A percentile compares a stretch with the other conserved stretches of the same genome.
These are phyloP conservation scores for Steccherinum ochraceum DNA, from an alignment of 768 basidiomycete species.

Conservation along the genomic window DNA sequence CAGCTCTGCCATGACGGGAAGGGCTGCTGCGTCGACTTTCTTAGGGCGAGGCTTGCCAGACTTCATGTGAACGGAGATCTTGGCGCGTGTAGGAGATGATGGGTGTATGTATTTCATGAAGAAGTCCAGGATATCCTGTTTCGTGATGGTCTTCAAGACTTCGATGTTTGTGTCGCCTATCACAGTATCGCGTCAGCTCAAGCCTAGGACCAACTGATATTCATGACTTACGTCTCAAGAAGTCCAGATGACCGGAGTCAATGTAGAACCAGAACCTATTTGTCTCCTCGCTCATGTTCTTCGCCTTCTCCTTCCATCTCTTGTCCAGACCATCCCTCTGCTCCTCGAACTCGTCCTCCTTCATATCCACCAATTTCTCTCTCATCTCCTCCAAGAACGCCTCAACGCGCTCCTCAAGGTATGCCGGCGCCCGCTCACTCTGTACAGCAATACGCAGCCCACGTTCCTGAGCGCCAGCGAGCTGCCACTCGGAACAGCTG, in stretches of 20 bases:
- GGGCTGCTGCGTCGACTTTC: slow-evolving; percentile 59
- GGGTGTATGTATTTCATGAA: slow-evolving; percentile 70
- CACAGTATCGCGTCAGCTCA: neutral
- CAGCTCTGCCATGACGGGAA: slow-evolving; percentile 51
- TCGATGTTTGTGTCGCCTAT: slow-evolving; percentile 71
- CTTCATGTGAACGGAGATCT: slow-evolving; percentile 77
- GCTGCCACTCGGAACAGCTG: slow-evolving; percentile 44
- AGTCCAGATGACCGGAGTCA: slow-evolving; percentile 79
- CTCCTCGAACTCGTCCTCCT: slow-evolving; percentile 63
- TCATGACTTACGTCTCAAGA: slow-evolving; percentile 63
- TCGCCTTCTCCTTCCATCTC: slow-evolving; percentile 79
- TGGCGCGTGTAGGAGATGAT: slow-evolving; percentile 61
- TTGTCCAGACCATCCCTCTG: slow-evolving; percentile 74
- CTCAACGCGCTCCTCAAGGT: slow-evolving; percentile 85
- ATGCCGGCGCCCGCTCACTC: slow-evolving; percentile 73
- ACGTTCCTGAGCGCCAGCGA: slow-evolving; percentile 59
- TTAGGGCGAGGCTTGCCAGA: slow-evolving; percentile 59
- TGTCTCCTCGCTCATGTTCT: slow-evolving; percentile 83
- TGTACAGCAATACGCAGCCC: slow-evolving; percentile 85
- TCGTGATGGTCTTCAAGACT: slow-evolving; percentile 56
- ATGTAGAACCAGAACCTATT: slow-evolving; percentile 66
- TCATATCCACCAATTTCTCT: slow-evolving; percentile 60
- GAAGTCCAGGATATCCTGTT: slow-evolving; percentile 66
- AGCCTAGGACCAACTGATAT: neutral
- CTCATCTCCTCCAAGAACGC: slow-evolving; percentile 79